A percentile compares a stretch with the other conserved stretches of the same genome.
These are phyloP conservation scores for Gymnopus androsaceus DNA, from an alignment of 1,284 basidiomycete genomes.

Conservation along the genomic window DNA sequence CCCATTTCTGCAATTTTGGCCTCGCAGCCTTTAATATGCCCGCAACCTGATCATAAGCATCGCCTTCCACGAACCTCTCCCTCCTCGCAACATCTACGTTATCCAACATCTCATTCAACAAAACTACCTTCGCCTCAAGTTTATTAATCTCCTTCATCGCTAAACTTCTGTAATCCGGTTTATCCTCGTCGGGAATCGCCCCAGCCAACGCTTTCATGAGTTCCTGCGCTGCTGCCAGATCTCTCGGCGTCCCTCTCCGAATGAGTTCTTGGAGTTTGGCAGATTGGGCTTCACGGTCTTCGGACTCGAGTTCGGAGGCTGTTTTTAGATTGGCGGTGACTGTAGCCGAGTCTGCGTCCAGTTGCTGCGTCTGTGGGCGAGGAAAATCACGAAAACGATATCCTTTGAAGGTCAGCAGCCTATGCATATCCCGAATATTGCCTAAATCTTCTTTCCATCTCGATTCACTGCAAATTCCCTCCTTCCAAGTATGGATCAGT, in stretches of 20 bases:
- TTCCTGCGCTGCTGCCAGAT: constrained; percentile 95
- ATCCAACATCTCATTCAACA: constrained; percentile 96
- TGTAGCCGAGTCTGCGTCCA: no score
- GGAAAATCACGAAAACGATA: constrained; percentile 82
- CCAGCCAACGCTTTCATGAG: constrained; percentile 96
- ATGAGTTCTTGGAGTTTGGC: constrained; percentile 99
- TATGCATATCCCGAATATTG: constrained; percentile 98
- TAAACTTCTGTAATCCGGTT: constrained; percentile 91
- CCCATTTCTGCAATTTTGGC: constrained; percentile 97
- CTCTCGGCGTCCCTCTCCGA: constrained; percentile 91
- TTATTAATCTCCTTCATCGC: constrained; percentile 91
- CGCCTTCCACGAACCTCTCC: constrained; percentile 82
- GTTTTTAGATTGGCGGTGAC: constrained; percentile 79
- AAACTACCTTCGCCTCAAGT: constrained; percentile 90
- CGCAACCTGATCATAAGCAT: constrained; percentile 97
- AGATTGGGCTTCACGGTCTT: constrained; percentile 92
- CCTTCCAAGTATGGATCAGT: constrained; percentile 94
- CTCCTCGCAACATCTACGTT: constrained; percentile 76
- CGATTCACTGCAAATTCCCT: constrained; percentile 86
- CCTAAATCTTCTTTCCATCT: constrained; percentile 97
- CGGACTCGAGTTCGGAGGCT: constrained; percentile 94
- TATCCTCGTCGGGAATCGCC: constrained; percentile 92
- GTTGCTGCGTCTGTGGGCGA: constrained; percentile 32
- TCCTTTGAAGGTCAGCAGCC: constrained; percentile 93
- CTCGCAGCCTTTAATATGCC: constrained; percentile 80